phyloP scores from a whole-genome alignment of 192 early-diverging fungal genomes.

The Gonapodya sp. region DNA sequence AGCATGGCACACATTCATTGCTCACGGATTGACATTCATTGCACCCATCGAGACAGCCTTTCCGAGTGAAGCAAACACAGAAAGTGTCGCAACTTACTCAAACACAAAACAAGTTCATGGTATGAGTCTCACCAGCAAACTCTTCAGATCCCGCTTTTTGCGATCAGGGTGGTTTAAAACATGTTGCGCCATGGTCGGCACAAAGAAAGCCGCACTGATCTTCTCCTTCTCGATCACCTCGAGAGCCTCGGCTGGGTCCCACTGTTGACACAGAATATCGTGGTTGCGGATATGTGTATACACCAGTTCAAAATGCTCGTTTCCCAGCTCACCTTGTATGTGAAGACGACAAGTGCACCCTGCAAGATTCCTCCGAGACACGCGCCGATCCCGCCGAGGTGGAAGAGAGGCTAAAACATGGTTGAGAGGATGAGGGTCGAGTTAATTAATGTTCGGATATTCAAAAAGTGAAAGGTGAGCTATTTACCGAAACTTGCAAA shows the following conservation, averaged over 20 bases:
- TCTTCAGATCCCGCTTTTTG: neutral
- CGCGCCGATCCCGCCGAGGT: slow-evolving; percentile 1
- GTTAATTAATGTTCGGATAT: too few species aligned
- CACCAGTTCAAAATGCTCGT: too few species aligned
- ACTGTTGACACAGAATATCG: too few species aligned
- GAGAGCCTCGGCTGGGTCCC: neutral
- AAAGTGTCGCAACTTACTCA: neutral
- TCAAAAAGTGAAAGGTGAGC: too few species aligned
- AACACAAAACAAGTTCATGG: neutral
- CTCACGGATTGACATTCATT: too few species aligned
- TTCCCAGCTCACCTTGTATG: too few species aligned
- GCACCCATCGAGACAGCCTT: neutral
- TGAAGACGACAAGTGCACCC: neutral
- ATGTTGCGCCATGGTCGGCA: neutral
- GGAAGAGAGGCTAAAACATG: neutral
- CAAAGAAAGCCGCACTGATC: neutral
- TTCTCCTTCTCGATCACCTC: neutral
- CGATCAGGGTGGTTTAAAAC: neutral
- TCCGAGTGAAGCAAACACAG: neutral
- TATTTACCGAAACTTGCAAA: neutral
- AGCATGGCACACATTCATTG: too few species aligned
- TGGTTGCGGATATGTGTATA: too few species aligned
- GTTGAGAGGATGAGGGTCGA: too few species aligned
- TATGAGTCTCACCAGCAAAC: neutral
- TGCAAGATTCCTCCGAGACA: neutral